A percentile compares a stretch with the other conserved stretches of the same genome.
Evolutionary conservation across 768 basidiomycete genomes (phyloP).

Genomic region (Phlebiopsis flavidoalba): DNA sequence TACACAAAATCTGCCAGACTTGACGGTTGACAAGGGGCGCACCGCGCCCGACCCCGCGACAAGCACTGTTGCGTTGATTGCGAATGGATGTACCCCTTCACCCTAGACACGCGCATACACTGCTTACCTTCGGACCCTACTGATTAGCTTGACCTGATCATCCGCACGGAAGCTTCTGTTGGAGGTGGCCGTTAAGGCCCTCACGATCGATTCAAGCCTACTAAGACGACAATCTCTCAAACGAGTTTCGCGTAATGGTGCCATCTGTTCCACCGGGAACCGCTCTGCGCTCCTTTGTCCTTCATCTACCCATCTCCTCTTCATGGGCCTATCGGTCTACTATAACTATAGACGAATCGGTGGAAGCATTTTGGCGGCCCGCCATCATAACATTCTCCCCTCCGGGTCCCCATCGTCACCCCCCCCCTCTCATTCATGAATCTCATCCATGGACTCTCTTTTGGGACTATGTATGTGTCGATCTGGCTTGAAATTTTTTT

Average conservation of each 20-base stretch:
- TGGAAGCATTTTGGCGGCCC: no score
- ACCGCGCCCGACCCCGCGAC: slow-evolving; percentile 56
- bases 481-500: no score
- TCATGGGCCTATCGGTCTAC: no score
- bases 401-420: no score
- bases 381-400: no score
- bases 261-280: background rate
- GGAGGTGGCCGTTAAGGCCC: background rate
- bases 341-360: no score
- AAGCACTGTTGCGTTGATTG: slow-evolving; percentile 53
- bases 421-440: background rate
- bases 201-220: background rate
- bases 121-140: background rate
- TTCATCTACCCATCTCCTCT: background rate
- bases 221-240: background rate
- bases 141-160: background rate
- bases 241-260: background rate
- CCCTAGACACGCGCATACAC: background rate
- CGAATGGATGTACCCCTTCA: slow-evolving; percentile 16
- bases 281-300: background rate
- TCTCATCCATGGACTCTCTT: background rate
- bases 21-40: slow-evolving; percentile 62
- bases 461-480: background rate
- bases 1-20: slow-evolving; percentile 78
- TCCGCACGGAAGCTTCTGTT: background rate